Percentiles rank a stretch among this genome's conserved stretches.
Evolutionary conservation across 1,139 yeast genomes (phyloP).

Genomic region (Yamadazyma kanchanaburiensis): DNA sequence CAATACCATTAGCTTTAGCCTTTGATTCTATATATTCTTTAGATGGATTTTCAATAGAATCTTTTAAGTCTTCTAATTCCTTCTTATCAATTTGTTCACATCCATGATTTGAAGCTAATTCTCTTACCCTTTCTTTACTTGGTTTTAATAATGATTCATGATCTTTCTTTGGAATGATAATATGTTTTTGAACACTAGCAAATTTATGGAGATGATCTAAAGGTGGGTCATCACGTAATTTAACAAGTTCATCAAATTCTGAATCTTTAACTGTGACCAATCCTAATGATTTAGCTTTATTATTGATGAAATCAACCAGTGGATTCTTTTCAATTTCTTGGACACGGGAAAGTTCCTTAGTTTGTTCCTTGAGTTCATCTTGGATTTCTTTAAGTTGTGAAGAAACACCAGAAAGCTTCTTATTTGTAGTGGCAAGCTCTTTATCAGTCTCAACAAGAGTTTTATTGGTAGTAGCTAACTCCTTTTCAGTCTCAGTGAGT

Average conservation of each 20-base stretch:
- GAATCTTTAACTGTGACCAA: conserved; percentile 5
- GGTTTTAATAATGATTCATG: conserved; percentile 12
- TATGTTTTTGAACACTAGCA: conserved; percentile 11
- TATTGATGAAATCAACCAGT: conserved; percentile 25
- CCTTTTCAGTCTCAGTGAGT: too few relatives aligned
- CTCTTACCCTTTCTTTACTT: conserved; percentile 8
- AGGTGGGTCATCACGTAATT: conserved; percentile 20
- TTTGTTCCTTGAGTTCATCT: too few relatives aligned
- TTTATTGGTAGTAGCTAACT: too few relatives aligned
- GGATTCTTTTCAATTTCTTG: conserved; percentile 10
- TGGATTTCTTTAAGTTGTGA: too few relatives aligned
- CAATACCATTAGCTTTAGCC: conserved; percentile 16
- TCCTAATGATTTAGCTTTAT: conserved; percentile 16
- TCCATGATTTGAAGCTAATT: conserved; percentile 7
- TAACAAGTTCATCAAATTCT: conserved; percentile 8
- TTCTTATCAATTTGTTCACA: conserved; percentile 9
- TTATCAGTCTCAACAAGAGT: too few relatives aligned
- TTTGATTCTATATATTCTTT: conserved; percentile 18
- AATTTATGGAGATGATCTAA: conserved; percentile 19
- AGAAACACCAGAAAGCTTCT: too few relatives aligned
- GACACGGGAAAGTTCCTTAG: too few relatives aligned
- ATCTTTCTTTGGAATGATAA: conserved; percentile 4
- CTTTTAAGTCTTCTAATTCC: conserved; percentile 13
- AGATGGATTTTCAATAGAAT: conserved; percentile 19
- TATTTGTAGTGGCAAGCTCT: too few relatives aligned